Evolutionary conservation across 805 yeast genomes (phyloP), one percentile per base, ranked within the genome.

Genomic region (Ogataea philodendri): DNA sequence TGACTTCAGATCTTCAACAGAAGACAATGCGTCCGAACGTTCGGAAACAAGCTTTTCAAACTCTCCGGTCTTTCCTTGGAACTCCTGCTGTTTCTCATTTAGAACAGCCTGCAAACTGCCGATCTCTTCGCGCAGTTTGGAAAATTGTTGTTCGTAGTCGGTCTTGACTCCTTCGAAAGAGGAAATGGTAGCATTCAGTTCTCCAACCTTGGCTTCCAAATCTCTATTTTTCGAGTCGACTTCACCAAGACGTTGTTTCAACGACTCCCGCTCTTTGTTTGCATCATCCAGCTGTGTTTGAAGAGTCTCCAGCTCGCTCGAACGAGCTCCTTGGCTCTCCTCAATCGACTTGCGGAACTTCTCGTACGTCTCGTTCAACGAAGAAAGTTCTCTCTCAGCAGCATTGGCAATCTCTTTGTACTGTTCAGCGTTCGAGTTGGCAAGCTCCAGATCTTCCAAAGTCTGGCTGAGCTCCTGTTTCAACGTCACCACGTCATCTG

Each of bases 351-450:
- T 40, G 44, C 68, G 71, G 44, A 58, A 70, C 30, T 58, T 59
- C 31, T 71, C 85, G 52, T 72, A 81, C 1, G 80, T 65, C 14
- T 63, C 62, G 18, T 74, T 77, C 41, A 84, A 63, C 29, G 69
- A 65, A 23, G 63, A 59, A 23, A 85, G 64, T 5, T 88, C 77
- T 34, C 72, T 74, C 51, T 85, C 94, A 3, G 86, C 76, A 9
- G 83, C 76, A 33, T 61, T 60, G 0, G 88, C 78, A 25, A 85
- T 69, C n/a, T 63, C 65, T 38, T 78, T 74, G 53, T 80, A 74
- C 46, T 81, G 79, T n/a, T 67, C 67, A 7, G 74, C 69, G 48
- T 72, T 77, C n/a, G 71, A 64, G 45, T 74, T 73, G 1, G 85
- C 75, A 10, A 72, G 62, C 15, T 68, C 72, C 37, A 82, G 66